Conservation (phyloP, 164 flowering plant genomes). For the Echeveria elegans region DNA sequence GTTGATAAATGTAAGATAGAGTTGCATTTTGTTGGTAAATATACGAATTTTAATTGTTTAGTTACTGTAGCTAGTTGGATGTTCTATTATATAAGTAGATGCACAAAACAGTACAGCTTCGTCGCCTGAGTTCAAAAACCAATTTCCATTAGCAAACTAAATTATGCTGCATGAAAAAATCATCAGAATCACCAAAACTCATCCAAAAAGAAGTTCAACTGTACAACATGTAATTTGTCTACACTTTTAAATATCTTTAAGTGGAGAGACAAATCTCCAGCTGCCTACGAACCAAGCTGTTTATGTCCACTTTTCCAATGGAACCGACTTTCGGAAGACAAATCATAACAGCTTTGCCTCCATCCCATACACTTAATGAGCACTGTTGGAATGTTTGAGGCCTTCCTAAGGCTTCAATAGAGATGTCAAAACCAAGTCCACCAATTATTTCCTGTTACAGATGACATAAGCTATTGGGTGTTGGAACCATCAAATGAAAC, state of each 20-base stretch:
- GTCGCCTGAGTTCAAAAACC: no score
- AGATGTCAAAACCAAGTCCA: constrained; percentile 87
- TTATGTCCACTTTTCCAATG: constrained; percentile 86
- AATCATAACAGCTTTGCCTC: constrained; percentile 99
- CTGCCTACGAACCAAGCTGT: constrained; percentile 95
- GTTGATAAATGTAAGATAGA: no score
- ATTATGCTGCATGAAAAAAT: no score
- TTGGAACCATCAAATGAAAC: no score
- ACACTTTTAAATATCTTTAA: neutral
- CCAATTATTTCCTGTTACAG: constrained; percentile 74
- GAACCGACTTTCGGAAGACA: constrained; percentile 71
- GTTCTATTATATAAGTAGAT: no score
- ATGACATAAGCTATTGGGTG: neutral
- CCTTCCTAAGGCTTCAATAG: constrained; percentile 90
- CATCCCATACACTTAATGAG: constrained; percentile 76
- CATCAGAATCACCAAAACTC: neutral
- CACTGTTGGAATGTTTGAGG: constrained; percentile 87
- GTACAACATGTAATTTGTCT: neutral
- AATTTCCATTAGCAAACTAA: no score
- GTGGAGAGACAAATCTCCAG: constrained; percentile 19
- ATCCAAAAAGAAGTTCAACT: no score
- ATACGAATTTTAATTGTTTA: no score
- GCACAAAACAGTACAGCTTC: no score
- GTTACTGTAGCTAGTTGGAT: no score
- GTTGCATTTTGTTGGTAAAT: no score